Percentiles rank a stretch among this genome's conserved stretches.
Conservation (phyloP, 2,329 filamentous ascomycete species). For the Colletotrichum endophyticum region DNA sequence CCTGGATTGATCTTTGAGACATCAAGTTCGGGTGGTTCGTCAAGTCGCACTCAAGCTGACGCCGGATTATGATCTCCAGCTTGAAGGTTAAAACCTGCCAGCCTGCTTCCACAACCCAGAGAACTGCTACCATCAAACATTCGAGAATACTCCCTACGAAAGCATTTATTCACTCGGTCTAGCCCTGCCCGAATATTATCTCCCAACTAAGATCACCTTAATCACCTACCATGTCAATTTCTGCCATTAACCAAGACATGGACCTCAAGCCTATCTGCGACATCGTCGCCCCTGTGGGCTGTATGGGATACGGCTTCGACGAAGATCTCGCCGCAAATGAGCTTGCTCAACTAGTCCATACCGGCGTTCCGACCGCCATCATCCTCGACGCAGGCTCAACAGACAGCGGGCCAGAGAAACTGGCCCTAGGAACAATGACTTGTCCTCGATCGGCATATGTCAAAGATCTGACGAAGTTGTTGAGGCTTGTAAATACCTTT, state of each 20-base stretch:
- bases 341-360: neutral
- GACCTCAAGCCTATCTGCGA: neutral
- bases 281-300: neutral
- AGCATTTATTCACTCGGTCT: neutral
- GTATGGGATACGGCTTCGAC: neutral
- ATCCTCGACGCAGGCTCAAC: neutral
- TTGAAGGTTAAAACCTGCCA: neutral
- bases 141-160: neutral
- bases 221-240: neutral
- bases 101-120: neutral
- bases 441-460: neutral
- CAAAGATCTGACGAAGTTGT: neutral
- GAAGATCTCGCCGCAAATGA: neutral
- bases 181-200: neutral
- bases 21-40: neutral
- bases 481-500: neutral
- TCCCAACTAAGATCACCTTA: neutral
- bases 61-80: neutral
- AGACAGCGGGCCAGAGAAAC: neutral
- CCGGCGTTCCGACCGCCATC: neutral
- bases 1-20: neutral
- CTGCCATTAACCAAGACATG: neutral
- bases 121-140: neutral
- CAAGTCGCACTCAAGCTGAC: neutral
- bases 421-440: neutral